A percentile compares a stretch with the other conserved stretches of the same genome.
phyloP scores from a whole-genome alignment of 2,329 filamentous ascomycete genomes.

The Ploettnerulaceae sp. region DNA sequence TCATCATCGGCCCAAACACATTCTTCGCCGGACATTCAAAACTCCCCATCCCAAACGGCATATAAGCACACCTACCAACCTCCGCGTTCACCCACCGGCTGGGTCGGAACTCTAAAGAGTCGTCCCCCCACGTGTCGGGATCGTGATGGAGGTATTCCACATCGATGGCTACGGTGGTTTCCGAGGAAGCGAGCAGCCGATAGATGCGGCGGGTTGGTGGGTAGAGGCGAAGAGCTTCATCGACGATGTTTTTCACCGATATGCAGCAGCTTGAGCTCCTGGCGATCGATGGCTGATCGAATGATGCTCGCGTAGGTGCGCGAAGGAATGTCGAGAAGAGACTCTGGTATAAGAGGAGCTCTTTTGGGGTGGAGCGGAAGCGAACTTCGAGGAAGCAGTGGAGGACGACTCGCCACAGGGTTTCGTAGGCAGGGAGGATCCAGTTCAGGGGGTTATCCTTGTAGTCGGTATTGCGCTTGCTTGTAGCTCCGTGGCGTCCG shows the following conservation, averaged over 20 bases:
- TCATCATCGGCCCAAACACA: conserved; percentile 17
- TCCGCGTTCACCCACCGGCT: conserved; percentile 26
- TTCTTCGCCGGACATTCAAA: conserved; percentile 18
- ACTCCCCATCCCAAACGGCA: conserved; percentile 16
- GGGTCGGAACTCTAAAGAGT: too few relatives aligned
- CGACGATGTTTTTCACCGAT: conserved; percentile 10
- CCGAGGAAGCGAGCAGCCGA: not conserved
- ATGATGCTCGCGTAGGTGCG: too few relatives aligned
- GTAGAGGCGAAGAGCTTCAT: conserved; percentile 20
- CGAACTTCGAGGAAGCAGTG: conserved; percentile 16
- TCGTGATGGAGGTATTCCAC: conserved; percentile 19
- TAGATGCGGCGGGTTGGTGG: conserved; percentile 20
- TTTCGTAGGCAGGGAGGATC: conserved; percentile 18
- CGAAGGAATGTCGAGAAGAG: too few relatives aligned
- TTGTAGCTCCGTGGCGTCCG: not conserved
- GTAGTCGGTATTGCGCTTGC: not conserved
- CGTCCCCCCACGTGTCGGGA: too few relatives aligned
- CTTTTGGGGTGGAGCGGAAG: too few relatives aligned
- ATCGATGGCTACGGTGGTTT: conserved; percentile 10
- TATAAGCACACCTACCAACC: not conserved
- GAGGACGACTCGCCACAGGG: conserved; percentile 14
- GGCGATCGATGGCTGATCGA: too few relatives aligned
- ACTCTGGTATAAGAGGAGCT: too few relatives aligned
- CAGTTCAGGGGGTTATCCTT: conserved; percentile 15
- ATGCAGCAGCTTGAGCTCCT: too few relatives aligned